phyloP scores from a whole-genome alignment of 345 rosid genomes.

The Passiflora organensis region DNA sequence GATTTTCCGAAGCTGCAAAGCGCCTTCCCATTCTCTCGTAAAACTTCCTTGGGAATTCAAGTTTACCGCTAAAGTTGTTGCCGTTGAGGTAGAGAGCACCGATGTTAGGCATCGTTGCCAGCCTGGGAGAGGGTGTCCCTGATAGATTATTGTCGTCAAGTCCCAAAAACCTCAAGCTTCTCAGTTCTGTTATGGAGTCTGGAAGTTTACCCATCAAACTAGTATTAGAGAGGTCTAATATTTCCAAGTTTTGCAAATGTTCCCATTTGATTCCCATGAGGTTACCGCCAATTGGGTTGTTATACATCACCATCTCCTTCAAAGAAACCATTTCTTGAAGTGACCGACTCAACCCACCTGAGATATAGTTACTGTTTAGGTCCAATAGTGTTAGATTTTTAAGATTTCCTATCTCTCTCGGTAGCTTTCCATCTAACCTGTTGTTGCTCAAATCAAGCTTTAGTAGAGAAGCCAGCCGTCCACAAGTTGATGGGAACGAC shows the following conservation, averaged over 20 bases:
- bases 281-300: conserved; percentile 30
- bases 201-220: conserved; percentile 30
- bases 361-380: conserved; percentile 27
- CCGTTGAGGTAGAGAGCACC: conserved; percentile 25
- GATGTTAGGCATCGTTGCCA: conserved; percentile 19
- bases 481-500: conserved; percentile 24
- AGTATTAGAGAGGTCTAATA: conserved; percentile 24
- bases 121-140: conserved; percentile 18
- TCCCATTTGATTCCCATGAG: conserved; percentile 24
- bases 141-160: conserved; percentile 27
- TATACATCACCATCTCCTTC: conserved; percentile 28
- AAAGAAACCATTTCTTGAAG: conserved; percentile 28
- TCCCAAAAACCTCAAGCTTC: conserved; percentile 28
- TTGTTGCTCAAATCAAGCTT: conserved; percentile 40
- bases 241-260: conserved; percentile 22
- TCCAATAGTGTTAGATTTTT: conserved; percentile 31
- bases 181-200: conserved; percentile 19
- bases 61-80: conserved; percentile 32
- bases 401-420: conserved; percentile 18
- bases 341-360: conserved; percentile 24
- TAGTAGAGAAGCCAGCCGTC: conserved; percentile 24
- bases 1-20: conserved; percentile 36
- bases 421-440: conserved; percentile 22
- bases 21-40: conserved; percentile 33
- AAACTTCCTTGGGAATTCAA: conserved; percentile 23